A percentile compares a stretch with the other conserved stretches of the same genome.
phyloP scores from a whole-genome alignment of 2,329 filamentous ascomycete species.

The Davidsoniella neocaledoniae region DNA sequence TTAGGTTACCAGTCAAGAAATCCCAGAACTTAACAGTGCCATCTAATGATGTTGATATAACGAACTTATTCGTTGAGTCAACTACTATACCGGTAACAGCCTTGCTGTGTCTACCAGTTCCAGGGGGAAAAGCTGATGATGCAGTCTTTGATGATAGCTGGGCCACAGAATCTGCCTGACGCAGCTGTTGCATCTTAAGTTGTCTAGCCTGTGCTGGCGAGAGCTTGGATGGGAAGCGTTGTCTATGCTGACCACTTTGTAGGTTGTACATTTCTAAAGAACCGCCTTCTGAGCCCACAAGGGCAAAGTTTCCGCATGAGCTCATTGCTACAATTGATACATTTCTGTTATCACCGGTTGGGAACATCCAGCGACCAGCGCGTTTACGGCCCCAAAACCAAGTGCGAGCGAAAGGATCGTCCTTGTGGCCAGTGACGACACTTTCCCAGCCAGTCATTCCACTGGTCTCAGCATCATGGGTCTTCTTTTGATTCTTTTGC shows the following conservation, averaged over 20 bases:
- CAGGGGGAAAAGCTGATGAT: conserved; percentile 27
- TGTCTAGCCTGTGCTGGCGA: conserved; percentile 66
- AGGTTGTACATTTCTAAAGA: conserved; percentile 92
- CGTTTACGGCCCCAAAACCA: conserved; percentile 98
- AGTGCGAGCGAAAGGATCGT: conserved; percentile 70
- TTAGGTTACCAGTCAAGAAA: conserved; percentile 63
- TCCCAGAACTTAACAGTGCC: conserved; percentile 98
- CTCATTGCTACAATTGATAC: conserved; percentile 80
- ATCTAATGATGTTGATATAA: conserved; percentile 78
- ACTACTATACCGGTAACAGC: conserved; percentile 74
- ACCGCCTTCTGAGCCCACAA: conserved; percentile 71
- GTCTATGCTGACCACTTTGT: conserved; percentile 78
- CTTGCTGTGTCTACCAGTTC: conserved; percentile 59
- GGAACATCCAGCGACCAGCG: conserved; percentile 83
- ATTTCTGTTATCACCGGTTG: conserved; percentile 66
- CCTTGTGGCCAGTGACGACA: conserved; percentile 78
- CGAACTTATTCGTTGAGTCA: conserved; percentile 71
- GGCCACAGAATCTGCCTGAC: conserved; percentile 38
- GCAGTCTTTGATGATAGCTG: conserved; percentile 30
- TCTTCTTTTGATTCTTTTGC: conserved; percentile 40
- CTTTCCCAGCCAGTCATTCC: conserved; percentile 91
- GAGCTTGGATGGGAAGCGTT: conserved; percentile 67
- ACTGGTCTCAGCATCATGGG: conserved; percentile 52
- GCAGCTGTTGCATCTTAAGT: conserved; percentile 48
- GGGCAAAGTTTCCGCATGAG: conserved; percentile 80